Conservation (phyloP, 2,329 filamentous ascomycete genomes). For the Pyricularia pennisetigena region DNA sequence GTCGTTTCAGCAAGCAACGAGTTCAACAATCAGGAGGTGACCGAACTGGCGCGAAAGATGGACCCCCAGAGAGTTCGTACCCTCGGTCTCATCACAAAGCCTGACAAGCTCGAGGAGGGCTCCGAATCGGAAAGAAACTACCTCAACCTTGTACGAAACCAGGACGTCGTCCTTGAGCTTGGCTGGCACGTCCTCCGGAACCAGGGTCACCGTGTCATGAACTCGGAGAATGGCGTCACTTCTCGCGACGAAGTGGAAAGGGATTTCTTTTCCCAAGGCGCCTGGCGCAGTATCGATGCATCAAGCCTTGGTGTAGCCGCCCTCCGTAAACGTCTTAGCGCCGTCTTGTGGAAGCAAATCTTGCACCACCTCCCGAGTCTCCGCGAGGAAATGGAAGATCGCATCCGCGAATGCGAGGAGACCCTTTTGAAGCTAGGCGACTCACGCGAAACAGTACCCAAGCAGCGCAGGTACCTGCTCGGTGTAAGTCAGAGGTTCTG, state of each 20-base stretch:
- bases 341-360: slow-evolving; percentile 38
- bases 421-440: slow-evolving; percentile 28
- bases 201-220: slow-evolving; percentile 24
- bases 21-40: slow-evolving; percentile 47
- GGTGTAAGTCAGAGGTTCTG: slow-evolving; percentile 16
- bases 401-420: slow-evolving; percentile 21
- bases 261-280: slow-evolving; percentile 30
- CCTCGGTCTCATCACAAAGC: slow-evolving; percentile 49
- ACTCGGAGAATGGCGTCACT: slow-evolving; percentile 17
- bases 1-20: slow-evolving; percentile 48
- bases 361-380: slow-evolving; percentile 32
- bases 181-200: slow-evolving; percentile 46
- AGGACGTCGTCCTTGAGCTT: slow-evolving; percentile 34
- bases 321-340: slow-evolving; percentile 38
- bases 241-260: slow-evolving; percentile 27
- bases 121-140: slow-evolving; percentile 30
- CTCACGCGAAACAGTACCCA: slow-evolving; percentile 2
- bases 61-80: slow-evolving; percentile 29
- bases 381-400: slow-evolving; percentile 29
- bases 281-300: slow-evolving; percentile 25
- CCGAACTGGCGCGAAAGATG: slow-evolving; percentile 32
- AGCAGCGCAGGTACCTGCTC: slow-evolving; percentile 20
- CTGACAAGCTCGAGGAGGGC: slow-evolving; percentile 27
- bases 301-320: slow-evolving; percentile 34
- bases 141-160: slow-evolving; percentile 31